Conservation (phyloP, 1,284 basidiomycete species). For the Wallemia ichthyophaga region DNA sequence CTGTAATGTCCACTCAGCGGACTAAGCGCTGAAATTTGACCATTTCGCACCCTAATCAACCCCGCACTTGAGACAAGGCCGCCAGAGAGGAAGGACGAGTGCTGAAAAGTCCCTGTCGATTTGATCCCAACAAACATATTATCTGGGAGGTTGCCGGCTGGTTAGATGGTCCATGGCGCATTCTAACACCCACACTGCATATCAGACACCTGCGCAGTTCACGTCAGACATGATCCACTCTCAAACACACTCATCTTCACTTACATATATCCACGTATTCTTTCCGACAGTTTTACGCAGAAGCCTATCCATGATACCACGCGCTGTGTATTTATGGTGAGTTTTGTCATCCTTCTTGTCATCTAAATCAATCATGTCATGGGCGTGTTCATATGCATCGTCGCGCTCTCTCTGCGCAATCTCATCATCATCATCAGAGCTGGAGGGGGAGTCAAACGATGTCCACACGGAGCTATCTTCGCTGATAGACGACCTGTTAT, state of each 20-base stretch:
- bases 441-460: conserved; percentile 4
- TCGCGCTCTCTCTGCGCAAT: conserved; percentile 8
- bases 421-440: conserved; percentile 6
- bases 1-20: conserved; percentile 39
- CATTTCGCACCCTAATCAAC: conserved; percentile 32
- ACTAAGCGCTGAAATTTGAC: conserved; percentile 30
- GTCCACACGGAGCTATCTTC: conserved; percentile 8
- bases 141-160: conserved; percentile 15
- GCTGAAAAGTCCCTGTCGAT: conserved; percentile 22
- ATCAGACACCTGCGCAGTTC: conserved; percentile 23
- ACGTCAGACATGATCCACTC: no score
- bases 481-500: background rate
- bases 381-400: background rate
- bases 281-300: conserved; percentile 27
- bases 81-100: conserved; percentile 31
- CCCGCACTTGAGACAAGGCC: conserved; percentile 34
- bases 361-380: conserved; percentile 1
- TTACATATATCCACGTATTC: conserved; percentile 33
- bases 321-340: conserved; percentile 23
- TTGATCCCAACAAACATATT: conserved; percentile 45
- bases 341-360: conserved; percentile 14
- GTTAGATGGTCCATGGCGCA: background rate
- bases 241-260: background rate
- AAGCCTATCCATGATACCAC: conserved; percentile 26
- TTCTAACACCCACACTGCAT: conserved; percentile 7